phyloP scores from a whole-genome alignment of 257 asterid genomes.

The Osmanthus fragrans region DNA sequence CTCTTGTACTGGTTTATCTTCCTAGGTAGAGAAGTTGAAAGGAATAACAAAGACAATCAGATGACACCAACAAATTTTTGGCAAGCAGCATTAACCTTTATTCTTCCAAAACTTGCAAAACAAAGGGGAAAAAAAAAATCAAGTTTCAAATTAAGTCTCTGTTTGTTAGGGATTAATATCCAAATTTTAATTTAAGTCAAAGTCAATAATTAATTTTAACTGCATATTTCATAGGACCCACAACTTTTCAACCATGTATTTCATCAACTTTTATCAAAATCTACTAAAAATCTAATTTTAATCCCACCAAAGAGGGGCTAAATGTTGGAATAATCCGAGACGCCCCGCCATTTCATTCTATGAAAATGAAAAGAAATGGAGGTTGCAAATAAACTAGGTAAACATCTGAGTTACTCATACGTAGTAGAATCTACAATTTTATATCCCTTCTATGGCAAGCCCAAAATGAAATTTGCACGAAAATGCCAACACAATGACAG shows the following conservation, averaged over 20 bases:
- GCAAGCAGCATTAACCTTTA: neutral
- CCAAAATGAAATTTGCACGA: neutral
- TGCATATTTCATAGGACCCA: too few species aligned
- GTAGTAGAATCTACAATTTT: neutral
- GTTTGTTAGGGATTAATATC: too few species aligned
- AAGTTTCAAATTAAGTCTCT: neutral
- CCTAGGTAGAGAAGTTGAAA: too few species aligned
- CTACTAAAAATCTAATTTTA: too few species aligned
- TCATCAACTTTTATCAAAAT: too few species aligned
- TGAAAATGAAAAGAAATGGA: too few species aligned
- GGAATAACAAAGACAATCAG: neutral
- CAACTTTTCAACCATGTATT: too few species aligned
- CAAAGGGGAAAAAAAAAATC: neutral
- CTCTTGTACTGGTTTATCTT: too few species aligned
- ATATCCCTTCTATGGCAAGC: neutral
- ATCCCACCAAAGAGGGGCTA: neutral
- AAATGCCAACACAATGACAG: conserved; percentile 2
- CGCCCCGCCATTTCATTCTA: neutral
- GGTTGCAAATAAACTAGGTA: neutral
- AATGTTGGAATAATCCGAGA: neutral
- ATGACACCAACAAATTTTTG: neutral
- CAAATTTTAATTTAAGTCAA: too few species aligned
- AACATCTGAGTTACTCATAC: neutral
- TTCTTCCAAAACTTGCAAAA: neutral
- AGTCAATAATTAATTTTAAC: too few species aligned